Evolutionary conservation across 805 yeast genomes (phyloP), one percentile per base, ranked within the genome.

Genomic region (Blastobotrys chiropterorum): DNA sequence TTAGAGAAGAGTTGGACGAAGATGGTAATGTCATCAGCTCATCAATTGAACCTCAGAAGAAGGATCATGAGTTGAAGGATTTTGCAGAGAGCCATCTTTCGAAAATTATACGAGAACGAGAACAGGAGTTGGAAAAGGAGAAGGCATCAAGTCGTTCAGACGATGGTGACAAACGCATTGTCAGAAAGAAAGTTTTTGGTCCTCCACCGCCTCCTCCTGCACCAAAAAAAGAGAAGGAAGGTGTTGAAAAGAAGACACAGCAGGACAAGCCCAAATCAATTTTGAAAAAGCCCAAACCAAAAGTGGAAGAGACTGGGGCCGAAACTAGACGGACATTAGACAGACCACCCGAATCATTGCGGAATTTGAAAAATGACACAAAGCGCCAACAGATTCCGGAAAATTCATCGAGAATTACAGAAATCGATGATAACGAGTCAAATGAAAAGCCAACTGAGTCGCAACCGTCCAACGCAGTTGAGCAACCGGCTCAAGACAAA

Each of bases 1-100:
- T 90, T 19, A 74, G 82, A 49, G 97, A 90, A 62, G 86, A 82
- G 49, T 66, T 90, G 39, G 96, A 90, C 66, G 96, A 87, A 0
- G 82, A 86, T n/a, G 97, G 82, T 0, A 81, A 86, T 54, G 75
- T 90, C 1, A 63, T 85, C 0, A 65, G 55, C 13, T 63, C 80
- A n/a, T 58, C 70, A 2, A 70, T 80, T 2, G 69, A 69, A 30
- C 78, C 79, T 0, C 69, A 73, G 20, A 59, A 63, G 38, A 59
- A 58, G 34, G 34, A 26, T 11, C 34, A 26, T 51, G 56, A 53
- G 26, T 44, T 67, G 15, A 52, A 58, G 19, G 59, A 54, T 6
- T 57, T 68, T 22, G 61, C 65, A 6, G 56, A 60, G 21, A 56
- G 63, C 42, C 62, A 51, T 38, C 47, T 57, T 3, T 44, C 53